Base-by-base conservation (phyloP, 257 asterid species). In the Parsonsia alboflavescens region DNA sequence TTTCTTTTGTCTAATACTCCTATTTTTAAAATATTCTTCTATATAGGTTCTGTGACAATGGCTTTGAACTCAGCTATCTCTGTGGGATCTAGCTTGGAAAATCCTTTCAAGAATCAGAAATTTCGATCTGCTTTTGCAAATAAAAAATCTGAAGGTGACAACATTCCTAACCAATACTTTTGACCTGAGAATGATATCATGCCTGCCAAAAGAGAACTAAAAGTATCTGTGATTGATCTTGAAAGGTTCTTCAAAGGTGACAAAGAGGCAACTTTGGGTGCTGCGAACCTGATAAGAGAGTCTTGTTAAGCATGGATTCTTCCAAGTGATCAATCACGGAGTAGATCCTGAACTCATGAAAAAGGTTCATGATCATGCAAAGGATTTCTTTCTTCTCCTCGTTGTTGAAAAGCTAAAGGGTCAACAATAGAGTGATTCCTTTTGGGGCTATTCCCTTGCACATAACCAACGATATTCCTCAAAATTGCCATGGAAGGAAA, bases 401-500 rank as follows among this genome's bases (percentile, higher is more conserved):
- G 10, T 76, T 7, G 10, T 44, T 66, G 63, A 61, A 3, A 92
- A 92, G 74, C 46, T 73, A 3, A 71, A 77, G 42, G 76, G n/a
- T n/a, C n/a, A n/a, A n/a, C n/a, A n/a, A n/a, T n/a, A n/a, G n/a
- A n/a, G n/a, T n/a, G n/a, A n/a, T n/a, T n/a, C n/a, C n/a, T n/a
- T n/a, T 79, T 67, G 97, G 97, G 97, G 97, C 33, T 92, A 87
- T 74, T 90, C 96, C 2, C 83, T 89, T 4, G 93, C 96, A 72
- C 96, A 87, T 81, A 84, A 93, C 13, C 89, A 88, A 21, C 73
- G 97, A 5, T 92, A 74, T 59, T 52, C 87, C 0, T 69, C 88
- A 3, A 89, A 84, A 39, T 76, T 92, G 52, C 97, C 97, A 0
- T 92, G 97, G 97, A 92, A 92, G 82, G 97, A 92, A 80, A 90